These are phyloP conservation scores for Cyclostephanos tholiformis DNA, from an alignment of 108 stramenopile genomes.

Conservation along the genomic window DNA sequence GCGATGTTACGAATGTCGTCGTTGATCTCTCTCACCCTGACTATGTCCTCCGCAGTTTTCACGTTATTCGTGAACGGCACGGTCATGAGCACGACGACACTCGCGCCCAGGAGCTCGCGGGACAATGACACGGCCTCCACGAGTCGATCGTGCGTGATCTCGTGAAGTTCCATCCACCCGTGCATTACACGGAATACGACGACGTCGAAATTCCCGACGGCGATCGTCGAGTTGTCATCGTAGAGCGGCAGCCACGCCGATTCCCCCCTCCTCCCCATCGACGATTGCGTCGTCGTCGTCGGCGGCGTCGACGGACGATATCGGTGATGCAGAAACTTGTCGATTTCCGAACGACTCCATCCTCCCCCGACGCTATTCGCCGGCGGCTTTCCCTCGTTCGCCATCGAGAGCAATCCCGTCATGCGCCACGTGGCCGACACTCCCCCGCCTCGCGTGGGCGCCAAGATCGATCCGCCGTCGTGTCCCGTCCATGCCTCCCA, in stretches of 20 bases:
- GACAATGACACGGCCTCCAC: constrained; percentile 35
- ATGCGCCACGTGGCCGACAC: constrained; percentile 28
- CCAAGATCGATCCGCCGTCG: constrained; percentile 19
- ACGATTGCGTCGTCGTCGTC: not conserved
- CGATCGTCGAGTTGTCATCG: not conserved
- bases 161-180: constrained; percentile 40
- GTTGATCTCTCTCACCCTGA: constrained; percentile 25
- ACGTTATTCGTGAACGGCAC: constrained; percentile 42
- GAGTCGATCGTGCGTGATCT: constrained; percentile 27
- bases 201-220: constrained; percentile 33
- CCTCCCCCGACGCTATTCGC: constrained; percentile 32
- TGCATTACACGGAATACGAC: constrained; percentile 43
- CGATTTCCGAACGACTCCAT: constrained; percentile 21
- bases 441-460: constrained; percentile 29
- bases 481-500: constrained; percentile 6
- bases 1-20: constrained; percentile 27
- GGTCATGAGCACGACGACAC: constrained; percentile 29
- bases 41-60: constrained; percentile 24
- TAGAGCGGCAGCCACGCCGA: not conserved
- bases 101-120: constrained; percentile 24
- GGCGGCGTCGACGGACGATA: not conserved
- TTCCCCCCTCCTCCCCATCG: not conserved
- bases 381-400: constrained; percentile 15
- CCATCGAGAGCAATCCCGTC: constrained; percentile 11
- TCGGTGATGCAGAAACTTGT: not conserved